A percentile compares a stretch with the other conserved stretches of the same genome.
Conservation (phyloP, 192 early-diverging fungal genomes). For the Coemansia sp. region DNA sequence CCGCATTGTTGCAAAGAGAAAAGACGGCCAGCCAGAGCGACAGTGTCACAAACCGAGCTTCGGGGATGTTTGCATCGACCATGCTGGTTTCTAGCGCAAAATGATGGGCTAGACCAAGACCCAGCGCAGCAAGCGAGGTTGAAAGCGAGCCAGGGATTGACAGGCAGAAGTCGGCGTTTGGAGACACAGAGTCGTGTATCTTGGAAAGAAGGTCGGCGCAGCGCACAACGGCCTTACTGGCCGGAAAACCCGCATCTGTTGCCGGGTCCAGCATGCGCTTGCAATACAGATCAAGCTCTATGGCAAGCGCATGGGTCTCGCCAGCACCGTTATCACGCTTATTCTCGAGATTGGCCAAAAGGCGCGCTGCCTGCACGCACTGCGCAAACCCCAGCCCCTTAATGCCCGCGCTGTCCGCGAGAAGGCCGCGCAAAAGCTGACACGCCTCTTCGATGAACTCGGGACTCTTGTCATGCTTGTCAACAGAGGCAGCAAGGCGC, state of each 20-base stretch:
- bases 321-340: background rate
- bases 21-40: conserved; percentile 30
- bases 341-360: conserved; percentile 23
- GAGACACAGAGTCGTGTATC: conserved; percentile 7
- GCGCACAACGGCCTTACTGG: conserved; percentile 2
- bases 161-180: background rate
- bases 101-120: conserved; percentile 20
- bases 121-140: conserved; percentile 9
- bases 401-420: background rate
- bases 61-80: conserved; percentile 8
- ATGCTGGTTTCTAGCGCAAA: conserved; percentile 14
- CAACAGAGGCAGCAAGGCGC: conserved; percentile 8
- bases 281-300: conserved; percentile 31
- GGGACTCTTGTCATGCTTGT: conserved; percentile 6
- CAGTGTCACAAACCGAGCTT: conserved; percentile 26
- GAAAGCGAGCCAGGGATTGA: background rate
- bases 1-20: background rate
- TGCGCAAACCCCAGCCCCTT: conserved; percentile 24
- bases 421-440: background rate
- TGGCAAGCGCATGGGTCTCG: conserved; percentile 13
- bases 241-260: conserved; percentile 1
- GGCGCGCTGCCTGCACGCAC: conserved; percentile 21
- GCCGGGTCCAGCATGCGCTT: conserved; percentile 14
- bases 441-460: background rate
- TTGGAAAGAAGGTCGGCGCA: conserved; percentile 18